Evolutionary conservation across 805 yeast genomes (phyloP), one percentile per base, ranked within the genome.

Genomic region (Ascoidea asiatica): DNA sequence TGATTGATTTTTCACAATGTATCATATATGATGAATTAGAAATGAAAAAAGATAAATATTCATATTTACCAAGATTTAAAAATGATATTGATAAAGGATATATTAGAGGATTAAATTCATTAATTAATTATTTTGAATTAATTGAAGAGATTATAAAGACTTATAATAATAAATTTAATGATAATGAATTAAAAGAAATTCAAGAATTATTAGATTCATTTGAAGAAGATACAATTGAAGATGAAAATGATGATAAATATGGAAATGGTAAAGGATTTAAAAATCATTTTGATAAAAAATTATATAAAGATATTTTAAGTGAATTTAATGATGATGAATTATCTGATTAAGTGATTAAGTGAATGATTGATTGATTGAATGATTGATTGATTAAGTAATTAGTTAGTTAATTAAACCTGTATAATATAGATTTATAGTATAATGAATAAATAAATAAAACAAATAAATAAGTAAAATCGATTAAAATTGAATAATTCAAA

Each of bases 1-100:
- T 94, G 45, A 92, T 92, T 52, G 99, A 92, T 63, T 92, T 92
- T 69, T 97, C 97, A 1, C 95, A 89, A 57, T 83, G 95, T 55
- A 81, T 87, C 15, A 82, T 87, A 29, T 77, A 77, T 2, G 80
- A 75, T 46, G 21, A 23, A 22, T 23, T 38, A 11, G 37, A 29
- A 15, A 20, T 38, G 2, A 18, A 35, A 13, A 20, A 67, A 38
- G 46, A 50, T 13, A 56, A 53, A 50, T 55, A 66, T 17, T 69
- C 74, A 1, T 81, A 78, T 44, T 95, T 96, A 3, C 96, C 97
- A 1, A 65, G 59, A 38, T 78, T 79, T 53, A 75, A 76, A 1
- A 62, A 68, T 7, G 57, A 63, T 37, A 79, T 86, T 2, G 99
- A 92, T 61, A 57, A 63, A 49, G 99, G 99, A 1, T 92, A 87